Evolutionary conservation across 768 basidiomycete genomes (phyloP).

Genomic region (Tubosaeta brunneosetosa): DNA sequence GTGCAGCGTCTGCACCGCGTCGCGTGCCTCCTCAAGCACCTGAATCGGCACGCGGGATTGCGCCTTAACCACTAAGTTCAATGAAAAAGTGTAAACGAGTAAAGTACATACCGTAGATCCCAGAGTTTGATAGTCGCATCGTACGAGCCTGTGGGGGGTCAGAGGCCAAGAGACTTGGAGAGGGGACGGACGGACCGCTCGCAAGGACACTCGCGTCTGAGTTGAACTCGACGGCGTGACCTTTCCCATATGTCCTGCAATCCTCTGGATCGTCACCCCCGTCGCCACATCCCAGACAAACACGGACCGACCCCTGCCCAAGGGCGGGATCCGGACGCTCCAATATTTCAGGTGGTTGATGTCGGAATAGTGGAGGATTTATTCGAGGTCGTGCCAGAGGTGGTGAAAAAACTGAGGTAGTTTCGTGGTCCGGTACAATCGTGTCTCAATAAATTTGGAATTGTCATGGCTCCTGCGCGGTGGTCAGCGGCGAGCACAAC

Average conservation of each 20-base stretch:
- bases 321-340: conserved; percentile 95
- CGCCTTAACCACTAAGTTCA: conserved; percentile 41
- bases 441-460: conserved; percentile 66
- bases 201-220: conserved; percentile 81
- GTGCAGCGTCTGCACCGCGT: conserved; percentile 77
- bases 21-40: conserved; percentile 80
- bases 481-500: not conserved
- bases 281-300: conserved; percentile 95
- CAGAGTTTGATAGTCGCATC: conserved; percentile 89
- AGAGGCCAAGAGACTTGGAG: not conserved
- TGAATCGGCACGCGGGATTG: conserved; percentile 86
- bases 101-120: conserved; percentile 70
- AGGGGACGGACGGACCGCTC: conserved; percentile 55
- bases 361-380: conserved; percentile 91
- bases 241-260: conserved; percentile 87
- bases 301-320: conserved; percentile 88
- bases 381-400: conserved; percentile 86
- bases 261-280: conserved; percentile 75
- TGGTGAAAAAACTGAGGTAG: conserved; percentile 80
- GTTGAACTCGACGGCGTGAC: conserved; percentile 91
- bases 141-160: conserved; percentile 64
- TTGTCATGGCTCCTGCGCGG: conserved; percentile 82
- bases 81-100: not conserved
- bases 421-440: conserved; percentile 8
- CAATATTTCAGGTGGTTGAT: conserved; percentile 98